Evolutionary conservation across 164 flowering plant species (phyloP).

Genomic region (Chloranthus sessilifolius): DNA sequence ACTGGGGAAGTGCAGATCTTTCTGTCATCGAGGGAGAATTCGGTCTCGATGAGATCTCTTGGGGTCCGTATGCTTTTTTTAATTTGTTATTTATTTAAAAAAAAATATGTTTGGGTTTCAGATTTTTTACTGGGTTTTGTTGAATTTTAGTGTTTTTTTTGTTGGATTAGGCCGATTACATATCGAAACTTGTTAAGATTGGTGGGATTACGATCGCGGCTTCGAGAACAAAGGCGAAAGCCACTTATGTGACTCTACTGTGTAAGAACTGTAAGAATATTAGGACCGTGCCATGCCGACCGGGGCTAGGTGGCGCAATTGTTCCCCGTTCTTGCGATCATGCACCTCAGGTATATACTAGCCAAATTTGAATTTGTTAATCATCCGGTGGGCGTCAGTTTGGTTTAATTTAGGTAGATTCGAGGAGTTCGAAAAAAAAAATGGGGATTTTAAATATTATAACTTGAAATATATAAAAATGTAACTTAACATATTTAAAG

Average conservation of each 20-base stretch:
- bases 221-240: conserved; percentile 95
- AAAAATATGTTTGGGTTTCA: too few relatives aligned
- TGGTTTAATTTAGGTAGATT: too few relatives aligned
- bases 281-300: conserved; percentile 77
- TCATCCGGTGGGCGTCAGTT: too few relatives aligned
- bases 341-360: conserved; percentile 68
- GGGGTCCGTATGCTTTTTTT: conserved; percentile 55
- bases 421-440: too few relatives aligned
- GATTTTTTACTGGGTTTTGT: background rate
- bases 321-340: conserved; percentile 96
- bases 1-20: conserved; percentile 79
- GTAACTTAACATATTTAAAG: too few relatives aligned
- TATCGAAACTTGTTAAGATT: conserved; percentile 87
- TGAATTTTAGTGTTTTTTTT: conserved; percentile 1
- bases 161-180: conserved; percentile 34
- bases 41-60: conserved; percentile 71
- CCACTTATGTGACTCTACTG: conserved; percentile 79
- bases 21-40: conserved; percentile 77
- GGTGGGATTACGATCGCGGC: conserved; percentile 95
- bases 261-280: conserved; percentile 89
- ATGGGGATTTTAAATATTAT: too few relatives aligned
- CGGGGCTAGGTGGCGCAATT: conserved; percentile 97
- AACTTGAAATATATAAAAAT: too few relatives aligned
- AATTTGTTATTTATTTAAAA: too few relatives aligned
- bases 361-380: too few relatives aligned